Evolutionary conservation across 148 eudicot species (phyloP).

Genomic region (Vaccinium corymbosum): DNA sequence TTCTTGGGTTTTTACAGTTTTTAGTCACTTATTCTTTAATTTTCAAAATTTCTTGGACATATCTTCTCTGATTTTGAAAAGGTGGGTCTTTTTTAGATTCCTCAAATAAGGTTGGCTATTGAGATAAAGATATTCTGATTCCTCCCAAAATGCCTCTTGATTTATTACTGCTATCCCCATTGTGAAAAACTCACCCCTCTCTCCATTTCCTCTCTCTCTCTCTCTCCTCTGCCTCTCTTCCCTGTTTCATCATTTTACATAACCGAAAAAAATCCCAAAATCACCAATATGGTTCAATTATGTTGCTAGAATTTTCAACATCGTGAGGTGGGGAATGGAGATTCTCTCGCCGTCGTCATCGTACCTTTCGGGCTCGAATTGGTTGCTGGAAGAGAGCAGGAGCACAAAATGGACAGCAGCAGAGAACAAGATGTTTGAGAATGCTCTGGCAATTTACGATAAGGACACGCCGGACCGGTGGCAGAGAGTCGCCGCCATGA

Average conservation of each 20-base stretch:
- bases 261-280: background rate
- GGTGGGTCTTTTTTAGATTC: constrained; percentile 69
- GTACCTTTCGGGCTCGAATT: constrained; percentile 53
- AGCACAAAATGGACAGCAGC: constrained; percentile 64
- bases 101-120: constrained; percentile 30
- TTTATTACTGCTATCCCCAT: constrained; percentile 38
- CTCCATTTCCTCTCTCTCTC: constrained; percentile 29
- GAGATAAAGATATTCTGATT: constrained; percentile 60
- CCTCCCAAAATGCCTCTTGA: constrained; percentile 42
- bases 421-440: constrained; percentile 83
- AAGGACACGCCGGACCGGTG: constrained; percentile 86
- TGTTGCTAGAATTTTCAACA: background rate
- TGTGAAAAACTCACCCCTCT: constrained; percentile 49
- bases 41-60: constrained; percentile 1
- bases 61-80: constrained; percentile 26
- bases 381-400: constrained; percentile 67
- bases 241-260: background rate
- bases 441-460: constrained; percentile 71
- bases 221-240: constrained; percentile 25
- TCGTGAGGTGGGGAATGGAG: constrained; percentile 68
- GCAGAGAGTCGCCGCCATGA: constrained; percentile 71
- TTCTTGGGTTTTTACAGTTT: constrained; percentile 16
- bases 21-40: background rate
- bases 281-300: background rate
- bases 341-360: constrained; percentile 49